Conservation (phyloP, 176 grass and related monocot genomes). For the Carex cristatella region DNA sequence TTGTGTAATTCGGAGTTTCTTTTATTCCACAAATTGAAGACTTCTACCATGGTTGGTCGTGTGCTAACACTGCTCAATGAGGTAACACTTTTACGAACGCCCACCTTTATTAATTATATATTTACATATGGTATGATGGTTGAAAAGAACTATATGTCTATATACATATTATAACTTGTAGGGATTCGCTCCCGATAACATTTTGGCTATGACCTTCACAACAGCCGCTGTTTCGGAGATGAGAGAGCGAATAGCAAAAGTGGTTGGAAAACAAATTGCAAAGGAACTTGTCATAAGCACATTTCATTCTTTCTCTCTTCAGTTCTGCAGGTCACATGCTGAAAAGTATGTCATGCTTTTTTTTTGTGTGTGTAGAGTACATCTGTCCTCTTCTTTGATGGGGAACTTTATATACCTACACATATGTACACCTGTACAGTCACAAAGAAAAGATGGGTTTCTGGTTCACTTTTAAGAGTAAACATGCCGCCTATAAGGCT, state of each 20-base stretch:
- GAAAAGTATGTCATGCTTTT: slow-evolving; percentile 52
- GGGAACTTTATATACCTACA: neutral
- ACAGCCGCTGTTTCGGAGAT: slow-evolving; percentile 87
- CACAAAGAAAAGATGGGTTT: neutral
- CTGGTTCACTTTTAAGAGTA: neutral
- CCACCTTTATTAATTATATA: slow-evolving; percentile 13
- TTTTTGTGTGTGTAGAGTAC: neutral
- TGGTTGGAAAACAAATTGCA: slow-evolving; percentile 74
- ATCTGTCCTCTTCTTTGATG: slow-evolving; percentile 7
- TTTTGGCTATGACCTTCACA: slow-evolving; percentile 96
- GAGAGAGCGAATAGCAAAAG: slow-evolving; percentile 67
- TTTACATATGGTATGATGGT: neutral
- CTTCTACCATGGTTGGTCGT: slow-evolving; percentile 92
- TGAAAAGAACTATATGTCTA: neutral
- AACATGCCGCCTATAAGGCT: neutral
- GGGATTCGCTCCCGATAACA: slow-evolving; percentile 65
- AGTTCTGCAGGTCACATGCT: slow-evolving; percentile 82
- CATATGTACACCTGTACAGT: neutral
- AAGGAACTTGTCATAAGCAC: slow-evolving; percentile 87
- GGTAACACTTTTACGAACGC: slow-evolving; percentile 37
- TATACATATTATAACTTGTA: slow-evolving; percentile 9
- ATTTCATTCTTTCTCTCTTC: slow-evolving; percentile 94
- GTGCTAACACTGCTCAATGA: slow-evolving; percentile 85
- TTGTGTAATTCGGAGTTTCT: neutral
- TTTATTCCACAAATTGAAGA: slow-evolving; percentile 39